Evolutionary conservation across 1,139 yeast genomes (phyloP).

Genomic region (Magnusiomyces clavatus): DNA sequence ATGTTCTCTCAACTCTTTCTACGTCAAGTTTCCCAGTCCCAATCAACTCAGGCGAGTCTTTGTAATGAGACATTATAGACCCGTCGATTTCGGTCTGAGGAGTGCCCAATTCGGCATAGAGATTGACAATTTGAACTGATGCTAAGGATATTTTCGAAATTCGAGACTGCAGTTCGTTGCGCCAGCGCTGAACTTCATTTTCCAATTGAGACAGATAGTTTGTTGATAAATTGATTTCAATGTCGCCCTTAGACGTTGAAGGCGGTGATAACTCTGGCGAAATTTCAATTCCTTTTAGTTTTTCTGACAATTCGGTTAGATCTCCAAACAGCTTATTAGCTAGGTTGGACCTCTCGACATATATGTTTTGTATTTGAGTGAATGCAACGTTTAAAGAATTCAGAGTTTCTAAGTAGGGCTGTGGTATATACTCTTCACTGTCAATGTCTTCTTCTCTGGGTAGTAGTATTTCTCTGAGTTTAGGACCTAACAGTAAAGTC

Average conservation of each 20-base stretch:
- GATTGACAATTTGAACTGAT: slow-evolving; percentile 24
- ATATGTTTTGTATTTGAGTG: slow-evolving; percentile 6
- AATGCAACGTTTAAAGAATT: slow-evolving; percentile 2
- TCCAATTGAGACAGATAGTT: slow-evolving; percentile 22
- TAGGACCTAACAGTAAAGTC: slow-evolving; percentile 11
- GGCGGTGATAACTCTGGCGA: slow-evolving; percentile 9
- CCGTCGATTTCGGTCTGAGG: slow-evolving; percentile 27
- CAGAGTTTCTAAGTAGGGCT: slow-evolving; percentile 6
- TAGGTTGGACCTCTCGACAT: slow-evolving; percentile 8
- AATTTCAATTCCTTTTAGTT: slow-evolving; percentile 9
- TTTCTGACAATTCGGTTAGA: slow-evolving; percentile 7
- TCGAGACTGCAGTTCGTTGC: slow-evolving; percentile 23
- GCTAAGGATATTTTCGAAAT: slow-evolving; percentile 19
- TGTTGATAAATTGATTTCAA: slow-evolving; percentile 19
- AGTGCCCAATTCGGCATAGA: slow-evolving; percentile 33
- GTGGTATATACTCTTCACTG: slow-evolving; percentile 3
- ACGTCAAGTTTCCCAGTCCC: slow-evolving; percentile 26
- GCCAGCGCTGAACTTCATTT: slow-evolving; percentile 24
- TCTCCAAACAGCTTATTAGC: slow-evolving; percentile 10
- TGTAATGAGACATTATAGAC: slow-evolving; percentile 20
- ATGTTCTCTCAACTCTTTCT: slow-evolving; percentile 16
- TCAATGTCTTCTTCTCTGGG: neutral
- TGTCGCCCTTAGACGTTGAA: slow-evolving; percentile 1
- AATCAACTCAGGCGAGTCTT: slow-evolving; percentile 23
- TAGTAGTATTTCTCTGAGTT: neutral